A percentile compares a stretch with the other conserved stretches of the same genome.
These are phyloP conservation scores for Rhizophagus sp. DNA, from an alignment of 192 early-diverging fungal genomes.

Conservation along the genomic window DNA sequence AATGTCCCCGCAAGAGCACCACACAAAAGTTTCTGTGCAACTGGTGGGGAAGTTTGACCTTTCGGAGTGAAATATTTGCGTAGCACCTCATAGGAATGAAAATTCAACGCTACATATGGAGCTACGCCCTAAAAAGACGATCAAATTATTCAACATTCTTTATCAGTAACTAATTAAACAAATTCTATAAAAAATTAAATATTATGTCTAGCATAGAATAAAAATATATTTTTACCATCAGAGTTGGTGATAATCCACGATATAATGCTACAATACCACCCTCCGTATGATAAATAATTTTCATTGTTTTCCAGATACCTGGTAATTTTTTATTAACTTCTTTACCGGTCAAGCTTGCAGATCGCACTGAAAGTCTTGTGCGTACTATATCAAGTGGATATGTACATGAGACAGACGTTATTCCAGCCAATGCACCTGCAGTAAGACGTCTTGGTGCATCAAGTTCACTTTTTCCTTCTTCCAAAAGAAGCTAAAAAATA, in stretches of 20 bases:
- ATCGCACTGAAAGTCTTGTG: slow-evolving; percentile 75
- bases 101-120: slow-evolving; percentile 82
- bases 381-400: slow-evolving; percentile 81
- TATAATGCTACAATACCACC: slow-evolving; percentile 75
- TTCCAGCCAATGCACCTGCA: slow-evolving; percentile 75
- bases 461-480: slow-evolving; percentile 65
- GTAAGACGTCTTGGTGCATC: slow-evolving; percentile 69
- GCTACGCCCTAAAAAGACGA: slow-evolving; percentile 60
- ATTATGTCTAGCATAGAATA: not conserved
- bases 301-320: slow-evolving; percentile 70
- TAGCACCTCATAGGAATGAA: slow-evolving; percentile 78
- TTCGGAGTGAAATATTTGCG: slow-evolving; percentile 67
- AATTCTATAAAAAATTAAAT: not conserved
- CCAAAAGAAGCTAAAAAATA: slow-evolving; percentile 54
- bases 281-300: slow-evolving; percentile 65
- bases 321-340: slow-evolving; percentile 56
- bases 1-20: slow-evolving; percentile 79
- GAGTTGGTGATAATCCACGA: slow-evolving; percentile 70
- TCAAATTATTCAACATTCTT: not conserved
- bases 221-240: slow-evolving; percentile 44
- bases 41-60: slow-evolving; percentile 59
- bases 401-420: slow-evolving; percentile 75
- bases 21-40: slow-evolving; percentile 63
- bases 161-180: not conserved
- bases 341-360: slow-evolving; percentile 55